phyloP scores from a whole-genome alignment of 495 filamentous ascomycete species.

The Tuber aestivum region DNA sequence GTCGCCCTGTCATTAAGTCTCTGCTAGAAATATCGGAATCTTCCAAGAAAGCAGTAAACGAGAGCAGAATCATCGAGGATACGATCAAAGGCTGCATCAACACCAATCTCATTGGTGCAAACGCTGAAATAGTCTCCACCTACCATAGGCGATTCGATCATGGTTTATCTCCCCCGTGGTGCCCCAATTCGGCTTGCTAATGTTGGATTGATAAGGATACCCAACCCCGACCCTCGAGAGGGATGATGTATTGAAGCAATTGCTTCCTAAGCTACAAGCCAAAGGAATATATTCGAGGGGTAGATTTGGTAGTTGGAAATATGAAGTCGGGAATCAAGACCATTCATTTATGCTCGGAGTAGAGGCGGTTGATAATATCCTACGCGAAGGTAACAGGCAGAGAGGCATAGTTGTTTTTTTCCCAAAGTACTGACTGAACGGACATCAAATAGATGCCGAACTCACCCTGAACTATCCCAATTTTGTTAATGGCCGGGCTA shows the following conservation, averaged over 20 bases:
- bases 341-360: slow-evolving; percentile 99
- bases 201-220: slow-evolving; percentile 56
- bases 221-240: slow-evolving; percentile 91
- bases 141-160: slow-evolving; percentile 99
- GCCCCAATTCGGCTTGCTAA: background rate
- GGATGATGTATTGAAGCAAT: slow-evolving; percentile 85
- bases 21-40: slow-evolving; percentile 81
- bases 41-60: slow-evolving; percentile 84
- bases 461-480: slow-evolving; percentile 98
- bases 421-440: background rate
- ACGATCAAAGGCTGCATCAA: slow-evolving; percentile 95
- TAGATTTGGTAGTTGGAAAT: slow-evolving; percentile 96
- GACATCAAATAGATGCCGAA: slow-evolving; percentile 58
- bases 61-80: slow-evolving; percentile 73
- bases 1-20: slow-evolving; percentile 7
- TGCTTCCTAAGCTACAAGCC: slow-evolving; percentile 84
- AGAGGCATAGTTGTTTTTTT: background rate
- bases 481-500: slow-evolving; percentile 88
- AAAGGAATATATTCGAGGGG: slow-evolving; percentile 92
- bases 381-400: slow-evolving; percentile 57
- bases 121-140: slow-evolving; percentile 93
- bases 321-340: slow-evolving; percentile 96
- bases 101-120: slow-evolving; percentile 85
- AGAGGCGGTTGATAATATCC: slow-evolving; percentile 91
- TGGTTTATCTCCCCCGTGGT: slow-evolving; percentile 20